Evolutionary conservation across 768 basidiomycete species (phyloP).

Genomic region (Dictyophora rubrovolvata): DNA sequence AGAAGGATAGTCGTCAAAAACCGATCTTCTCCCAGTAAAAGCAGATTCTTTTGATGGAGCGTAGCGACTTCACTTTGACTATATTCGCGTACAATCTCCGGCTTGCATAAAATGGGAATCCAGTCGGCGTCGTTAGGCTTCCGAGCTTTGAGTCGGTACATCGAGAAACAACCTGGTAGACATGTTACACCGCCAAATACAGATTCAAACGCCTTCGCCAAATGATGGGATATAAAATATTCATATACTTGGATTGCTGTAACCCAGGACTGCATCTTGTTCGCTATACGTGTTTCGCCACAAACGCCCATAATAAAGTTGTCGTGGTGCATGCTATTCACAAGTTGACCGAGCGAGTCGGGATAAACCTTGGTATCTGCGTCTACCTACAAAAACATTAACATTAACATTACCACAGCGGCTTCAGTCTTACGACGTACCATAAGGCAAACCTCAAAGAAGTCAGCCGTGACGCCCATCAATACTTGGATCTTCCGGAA

Average conservation of each 20-base stretch:
- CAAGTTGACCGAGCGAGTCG: conserved; percentile 79
- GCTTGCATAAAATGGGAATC: conserved; percentile 94
- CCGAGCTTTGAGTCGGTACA: conserved; percentile 96
- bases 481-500: conserved; percentile 93
- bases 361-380: conserved; percentile 96
- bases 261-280: conserved; percentile 97
- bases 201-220: conserved; percentile 97
- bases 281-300: conserved; percentile 96
- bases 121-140: conserved; percentile 86
- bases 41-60: conserved; percentile 94
- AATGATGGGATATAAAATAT: conserved; percentile 98
- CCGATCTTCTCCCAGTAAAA: conserved; percentile 95
- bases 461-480: conserved; percentile 99
- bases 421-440: conserved; percentile 36
- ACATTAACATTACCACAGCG: not conserved
- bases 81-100: conserved; percentile 95
- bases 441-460: conserved; percentile 96
- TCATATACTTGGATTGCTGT: conserved; percentile 97
- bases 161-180: conserved; percentile 98
- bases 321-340: conserved; percentile 99
- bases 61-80: conserved; percentile 90
- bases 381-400: conserved; percentile 62
- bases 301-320: conserved; percentile 99
- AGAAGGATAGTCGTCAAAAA: conserved; percentile 95
- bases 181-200: conserved; percentile 99